These are phyloP conservation scores for Quercus suber DNA, from an alignment of 306 rosid genomes.

Conservation along the genomic window DNA sequence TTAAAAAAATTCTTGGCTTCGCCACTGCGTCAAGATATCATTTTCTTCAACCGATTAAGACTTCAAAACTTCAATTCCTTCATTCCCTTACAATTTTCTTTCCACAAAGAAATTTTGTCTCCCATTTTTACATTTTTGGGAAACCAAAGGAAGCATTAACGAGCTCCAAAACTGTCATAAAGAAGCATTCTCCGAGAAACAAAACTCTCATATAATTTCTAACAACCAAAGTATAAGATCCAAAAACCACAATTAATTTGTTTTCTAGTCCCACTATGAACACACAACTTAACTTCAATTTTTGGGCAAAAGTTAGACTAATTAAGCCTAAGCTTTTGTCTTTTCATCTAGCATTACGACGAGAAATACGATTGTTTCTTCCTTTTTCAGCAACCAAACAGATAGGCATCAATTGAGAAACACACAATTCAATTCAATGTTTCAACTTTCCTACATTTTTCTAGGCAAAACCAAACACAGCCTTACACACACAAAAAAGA, in stretches of 20 bases:
- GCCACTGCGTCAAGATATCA: too few species aligned
- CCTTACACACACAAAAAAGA: neutral
- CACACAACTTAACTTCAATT: neutral
- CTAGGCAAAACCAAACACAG: neutral
- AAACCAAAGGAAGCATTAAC: slow-evolving; percentile 7
- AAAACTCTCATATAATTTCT: neutral
- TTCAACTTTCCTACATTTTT: neutral
- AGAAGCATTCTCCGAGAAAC: neutral
- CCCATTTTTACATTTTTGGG: neutral
- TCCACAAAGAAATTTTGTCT: neutral
- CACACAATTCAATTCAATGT: neutral
- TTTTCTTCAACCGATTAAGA: too few species aligned
- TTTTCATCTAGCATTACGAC: neutral
- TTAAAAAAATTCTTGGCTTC: too few species aligned
- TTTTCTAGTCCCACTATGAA: neutral
- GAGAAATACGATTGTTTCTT: neutral
- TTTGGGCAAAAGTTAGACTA: neutral
- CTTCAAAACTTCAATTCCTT: too few species aligned
- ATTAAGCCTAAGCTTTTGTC: neutral
- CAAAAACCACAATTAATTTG: neutral
- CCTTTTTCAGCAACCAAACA: neutral
- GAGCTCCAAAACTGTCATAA: neutral
- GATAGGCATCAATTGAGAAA: neutral
- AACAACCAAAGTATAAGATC: neutral
- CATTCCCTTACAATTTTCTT: neutral